phyloP scores from a whole-genome alignment of 768 basidiomycete genomes.

The Rossbeevera mucosa region DNA sequence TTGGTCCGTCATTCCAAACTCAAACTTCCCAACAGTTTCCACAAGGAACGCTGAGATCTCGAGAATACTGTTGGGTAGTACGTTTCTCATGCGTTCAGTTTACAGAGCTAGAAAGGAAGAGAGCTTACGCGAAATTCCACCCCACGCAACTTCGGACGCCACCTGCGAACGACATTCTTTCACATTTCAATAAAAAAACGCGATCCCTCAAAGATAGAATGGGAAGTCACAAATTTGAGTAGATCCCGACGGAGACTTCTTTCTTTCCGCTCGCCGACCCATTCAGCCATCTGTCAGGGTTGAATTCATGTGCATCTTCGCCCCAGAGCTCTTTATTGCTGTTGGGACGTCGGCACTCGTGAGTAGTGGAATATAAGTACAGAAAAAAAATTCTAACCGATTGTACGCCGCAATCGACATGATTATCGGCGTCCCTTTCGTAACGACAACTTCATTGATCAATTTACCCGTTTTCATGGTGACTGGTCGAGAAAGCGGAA shows the following conservation, averaged over 20 bases:
- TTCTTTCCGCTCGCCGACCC: conserved; percentile 16
- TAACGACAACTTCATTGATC: conserved; percentile 41
- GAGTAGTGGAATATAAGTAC: neutral
- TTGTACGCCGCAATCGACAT: conserved; percentile 54
- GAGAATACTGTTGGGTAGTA: neutral
- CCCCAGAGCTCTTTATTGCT: conserved; percentile 31
- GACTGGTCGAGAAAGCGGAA: conserved; percentile 56
- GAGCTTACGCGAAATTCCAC: neutral
- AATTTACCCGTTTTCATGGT: conserved; percentile 40
- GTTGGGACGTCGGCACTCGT: neutral
- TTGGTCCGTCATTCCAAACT: conserved; percentile 32
- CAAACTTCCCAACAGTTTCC: conserved; percentile 51
- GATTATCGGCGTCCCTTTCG: conserved; percentile 41
- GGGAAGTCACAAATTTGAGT: conserved; percentile 25
- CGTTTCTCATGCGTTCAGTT: neutral
- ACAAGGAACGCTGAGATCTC: conserved; percentile 13
- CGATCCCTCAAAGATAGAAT: neutral
- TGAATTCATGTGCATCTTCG: conserved; percentile 30
- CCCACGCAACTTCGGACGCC: conserved; percentile 26
- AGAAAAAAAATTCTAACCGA: conserved; percentile 31
- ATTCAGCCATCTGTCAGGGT: conserved; percentile 27
- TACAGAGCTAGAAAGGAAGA: neutral
- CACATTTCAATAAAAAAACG: neutral
- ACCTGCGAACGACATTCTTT: conserved; percentile 15
- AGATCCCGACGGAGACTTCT: conserved; percentile 22